Conservation (phyloP, 257 asterid species). For the Solanum stenotomum region DNA sequence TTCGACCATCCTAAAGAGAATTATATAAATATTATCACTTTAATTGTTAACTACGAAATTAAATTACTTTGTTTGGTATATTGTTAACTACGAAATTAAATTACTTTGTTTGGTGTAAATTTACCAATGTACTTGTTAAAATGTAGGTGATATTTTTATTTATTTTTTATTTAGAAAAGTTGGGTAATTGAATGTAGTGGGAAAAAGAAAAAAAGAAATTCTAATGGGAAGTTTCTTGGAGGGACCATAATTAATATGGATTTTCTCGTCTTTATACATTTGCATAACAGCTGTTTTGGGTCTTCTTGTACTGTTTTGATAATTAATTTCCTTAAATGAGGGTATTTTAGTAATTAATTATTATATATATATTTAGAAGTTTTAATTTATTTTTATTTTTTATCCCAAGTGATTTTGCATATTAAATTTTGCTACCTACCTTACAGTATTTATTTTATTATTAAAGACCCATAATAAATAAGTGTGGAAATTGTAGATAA, state of each 20-base stretch:
- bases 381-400: neutral
- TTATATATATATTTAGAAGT: neutral
- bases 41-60: neutral
- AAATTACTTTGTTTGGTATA: neutral
- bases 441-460: neutral
- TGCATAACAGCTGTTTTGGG: conserved; percentile 21
- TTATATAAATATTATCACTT: no score
- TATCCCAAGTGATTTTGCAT: neutral
- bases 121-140: neutral
- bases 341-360: conserved; percentile 1
- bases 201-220: neutral
- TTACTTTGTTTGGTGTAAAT: neutral
- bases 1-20: neutral
- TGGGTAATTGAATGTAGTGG: neutral
- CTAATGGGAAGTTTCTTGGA: conserved; percentile 11
- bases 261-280: conserved; percentile 1
- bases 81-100: neutral
- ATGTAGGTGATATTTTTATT: neutral
- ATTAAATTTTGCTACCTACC: conserved; percentile 3
- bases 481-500: conserved; percentile 5
- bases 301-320: conserved; percentile 4
- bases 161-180: neutral
- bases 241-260: conserved; percentile 28
- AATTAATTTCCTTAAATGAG: conserved; percentile 4
- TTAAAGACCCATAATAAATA: neutral